Percentiles rank a stretch among this genome's conserved stretches.
Evolutionary conservation across 306 rosid genomes (phyloP).

Genomic region (Cicer yamashitae): DNA sequence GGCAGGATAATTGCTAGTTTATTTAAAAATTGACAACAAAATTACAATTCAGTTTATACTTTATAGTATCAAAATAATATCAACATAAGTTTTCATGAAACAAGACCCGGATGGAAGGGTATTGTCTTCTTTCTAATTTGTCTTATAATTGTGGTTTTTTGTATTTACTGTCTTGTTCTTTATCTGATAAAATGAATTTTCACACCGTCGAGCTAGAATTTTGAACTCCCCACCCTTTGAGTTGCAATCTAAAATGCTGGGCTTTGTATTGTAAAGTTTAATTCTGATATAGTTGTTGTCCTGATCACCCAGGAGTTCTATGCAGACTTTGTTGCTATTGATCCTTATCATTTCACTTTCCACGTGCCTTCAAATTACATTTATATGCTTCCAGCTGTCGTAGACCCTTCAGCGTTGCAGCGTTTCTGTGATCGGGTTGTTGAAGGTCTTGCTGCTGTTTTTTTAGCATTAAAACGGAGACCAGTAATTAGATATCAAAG

Average conservation of each 20-base stretch:
- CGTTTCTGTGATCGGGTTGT: constrained; percentile 76
- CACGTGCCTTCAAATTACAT: constrained; percentile 73
- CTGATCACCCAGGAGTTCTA: constrained; percentile 82
- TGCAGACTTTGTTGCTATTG: constrained; percentile 83
- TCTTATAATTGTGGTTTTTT: constrained; percentile 6
- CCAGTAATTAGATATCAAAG: constrained; percentile 92
- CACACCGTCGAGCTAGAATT: constrained; percentile 30
- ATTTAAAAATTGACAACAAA: constrained; percentile 7
- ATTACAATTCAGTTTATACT: constrained; percentile 26
- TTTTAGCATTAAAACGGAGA: constrained; percentile 85
- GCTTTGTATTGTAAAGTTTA: constrained; percentile 37
- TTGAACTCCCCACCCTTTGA: neutral
- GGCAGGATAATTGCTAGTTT: neutral
- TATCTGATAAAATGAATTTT: constrained; percentile 32
- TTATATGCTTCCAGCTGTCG: constrained; percentile 93
- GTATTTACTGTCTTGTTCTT: neutral
- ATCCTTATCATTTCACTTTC: constrained; percentile 88
- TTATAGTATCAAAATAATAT: constrained; percentile 23
- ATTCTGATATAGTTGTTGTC: constrained; percentile 46
- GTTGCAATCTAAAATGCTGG: constrained; percentile 36
- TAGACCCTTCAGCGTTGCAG: constrained; percentile 76
- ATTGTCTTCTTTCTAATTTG: neutral
- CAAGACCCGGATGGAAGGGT: constrained; percentile 17
- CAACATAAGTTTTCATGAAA: constrained; percentile 27
- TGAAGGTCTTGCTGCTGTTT: constrained; percentile 87